A percentile compares a stretch with the other conserved stretches of the same genome.
These are phyloP conservation scores for Malassezia yamatoensis DNA, from an alignment of 1,284 basidiomycete genomes.

Conservation along the genomic window DNA sequence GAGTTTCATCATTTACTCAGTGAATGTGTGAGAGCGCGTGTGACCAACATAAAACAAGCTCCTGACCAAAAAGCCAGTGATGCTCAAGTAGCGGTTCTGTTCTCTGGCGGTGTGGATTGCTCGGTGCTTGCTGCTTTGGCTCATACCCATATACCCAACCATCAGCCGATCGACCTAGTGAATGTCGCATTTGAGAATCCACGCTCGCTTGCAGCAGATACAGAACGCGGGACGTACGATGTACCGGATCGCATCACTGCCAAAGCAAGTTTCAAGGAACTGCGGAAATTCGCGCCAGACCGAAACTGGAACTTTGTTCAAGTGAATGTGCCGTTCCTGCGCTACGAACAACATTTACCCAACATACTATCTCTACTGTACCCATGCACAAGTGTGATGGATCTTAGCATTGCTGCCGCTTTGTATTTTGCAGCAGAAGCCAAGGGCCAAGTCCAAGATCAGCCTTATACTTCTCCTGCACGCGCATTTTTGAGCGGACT, in stretches of 20 bases:
- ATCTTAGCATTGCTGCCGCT: conserved; percentile 75
- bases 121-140: conserved; percentile 71
- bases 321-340: conserved; percentile 71
- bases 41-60: conserved; percentile 50
- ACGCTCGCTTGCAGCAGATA: conserved; percentile 52
- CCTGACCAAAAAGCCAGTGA: not conserved
- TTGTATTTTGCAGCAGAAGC: conserved; percentile 85
- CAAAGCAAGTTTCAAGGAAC: conserved; percentile 63
- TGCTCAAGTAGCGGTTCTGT: conserved; percentile 67
- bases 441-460: not conserved
- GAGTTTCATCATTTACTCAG: conserved; percentile 47
- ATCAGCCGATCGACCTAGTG: conserved; percentile 70
- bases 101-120: conserved; percentile 92
- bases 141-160: conserved; percentile 54
- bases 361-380: conserved; percentile 23
- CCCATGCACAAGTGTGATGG: conserved; percentile 33
- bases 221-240: conserved; percentile 47
- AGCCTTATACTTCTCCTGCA: conserved; percentile 61
- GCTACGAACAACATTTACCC: conserved; percentile 47
- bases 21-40: conserved; percentile 49
- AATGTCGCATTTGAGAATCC: conserved; percentile 96
- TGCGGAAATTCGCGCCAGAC: conserved; percentile 61
- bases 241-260: conserved; percentile 85
- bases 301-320: conserved; percentile 86
- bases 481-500: conserved; percentile 80